A percentile compares a stretch with the other conserved stretches of the same genome.
These are phyloP conservation scores for Pistacia vera DNA, from an alignment of 345 rosid species.

Conservation along the genomic window DNA sequence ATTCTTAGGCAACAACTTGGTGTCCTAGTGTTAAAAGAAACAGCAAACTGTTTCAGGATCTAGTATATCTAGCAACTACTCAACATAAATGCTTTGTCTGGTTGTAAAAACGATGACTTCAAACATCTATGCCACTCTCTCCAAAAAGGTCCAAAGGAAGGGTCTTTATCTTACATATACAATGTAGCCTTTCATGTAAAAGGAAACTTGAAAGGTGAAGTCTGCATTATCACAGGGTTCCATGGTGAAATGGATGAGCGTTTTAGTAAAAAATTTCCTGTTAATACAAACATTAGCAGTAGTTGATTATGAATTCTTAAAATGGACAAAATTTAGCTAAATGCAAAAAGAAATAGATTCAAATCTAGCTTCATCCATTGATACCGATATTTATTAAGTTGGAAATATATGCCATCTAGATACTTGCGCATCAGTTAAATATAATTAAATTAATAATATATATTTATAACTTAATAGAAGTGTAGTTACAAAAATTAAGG, in stretches of 20 bases:
- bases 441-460: too few species aligned
- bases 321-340: background rate
- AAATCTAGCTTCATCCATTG: background rate
- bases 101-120: slow-evolving; percentile 84
- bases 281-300: background rate
- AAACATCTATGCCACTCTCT: slow-evolving; percentile 86
- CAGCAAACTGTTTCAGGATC: slow-evolving; percentile 46
- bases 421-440: background rate
- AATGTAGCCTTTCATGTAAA: slow-evolving; percentile 81
- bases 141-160: slow-evolving; percentile 70
- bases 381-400: background rate
- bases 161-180: slow-evolving; percentile 90
- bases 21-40: too few species aligned
- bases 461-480: too few species aligned
- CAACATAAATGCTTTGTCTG: slow-evolving; percentile 86
- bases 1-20: too few species aligned
- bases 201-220: slow-evolving; percentile 79
- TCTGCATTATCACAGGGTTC: slow-evolving; percentile 72
- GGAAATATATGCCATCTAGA: background rate
- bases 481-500: too few species aligned
- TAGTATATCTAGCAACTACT: slow-evolving; percentile 74
- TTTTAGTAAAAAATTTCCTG: slow-evolving; percentile 55
- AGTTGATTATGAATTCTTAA: background rate
- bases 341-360: background rate
- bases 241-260: slow-evolving; percentile 84